A percentile compares a stretch with the other conserved stretches of the same genome.
phyloP scores from a whole-genome alignment of 2,329 filamentous ascomycete species.

The Colletotrichum musae region DNA sequence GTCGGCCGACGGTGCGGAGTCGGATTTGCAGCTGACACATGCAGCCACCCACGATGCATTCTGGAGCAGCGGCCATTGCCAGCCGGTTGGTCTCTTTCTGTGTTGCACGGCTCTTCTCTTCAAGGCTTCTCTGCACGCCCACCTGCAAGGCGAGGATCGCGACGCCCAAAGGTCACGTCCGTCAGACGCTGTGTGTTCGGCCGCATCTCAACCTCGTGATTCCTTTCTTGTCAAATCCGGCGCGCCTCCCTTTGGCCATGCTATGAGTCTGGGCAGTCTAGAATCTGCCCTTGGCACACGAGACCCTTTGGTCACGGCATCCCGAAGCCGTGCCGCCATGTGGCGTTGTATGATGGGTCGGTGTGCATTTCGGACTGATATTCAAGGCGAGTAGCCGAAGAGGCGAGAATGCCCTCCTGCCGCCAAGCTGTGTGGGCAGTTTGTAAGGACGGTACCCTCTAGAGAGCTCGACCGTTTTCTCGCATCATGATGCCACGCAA shows the following conservation, averaged over 20 bases:
- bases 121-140: not conserved
- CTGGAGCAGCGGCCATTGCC: not conserved
- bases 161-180: not conserved
- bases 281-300: not conserved
- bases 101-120: too few species aligned
- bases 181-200: not conserved
- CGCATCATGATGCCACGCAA: conserved; percentile 1
- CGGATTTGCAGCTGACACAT: conserved; percentile 33
- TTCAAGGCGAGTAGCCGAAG: conserved; percentile 2
- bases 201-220: not conserved
- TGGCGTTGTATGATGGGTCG: conserved; percentile 20
- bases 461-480: not conserved
- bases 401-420: conserved; percentile 1
- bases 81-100: not conserved
- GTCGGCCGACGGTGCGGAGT: conserved; percentile 10
- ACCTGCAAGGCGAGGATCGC: too few species aligned
- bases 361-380: not conserved
- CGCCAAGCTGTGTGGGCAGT: not conserved
- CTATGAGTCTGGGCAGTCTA: not conserved
- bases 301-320: not conserved
- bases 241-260: not conserved
- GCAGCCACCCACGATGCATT: conserved; percentile 30
- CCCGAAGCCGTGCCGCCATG: conserved; percentile 14
- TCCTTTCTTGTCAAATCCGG: not conserved
- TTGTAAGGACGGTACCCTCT: not conserved